Evolutionary conservation across 108 stramenopile genomes (phyloP), one percentile per base, ranked within the genome.

Genomic region (Nitzschia sp.): DNA sequence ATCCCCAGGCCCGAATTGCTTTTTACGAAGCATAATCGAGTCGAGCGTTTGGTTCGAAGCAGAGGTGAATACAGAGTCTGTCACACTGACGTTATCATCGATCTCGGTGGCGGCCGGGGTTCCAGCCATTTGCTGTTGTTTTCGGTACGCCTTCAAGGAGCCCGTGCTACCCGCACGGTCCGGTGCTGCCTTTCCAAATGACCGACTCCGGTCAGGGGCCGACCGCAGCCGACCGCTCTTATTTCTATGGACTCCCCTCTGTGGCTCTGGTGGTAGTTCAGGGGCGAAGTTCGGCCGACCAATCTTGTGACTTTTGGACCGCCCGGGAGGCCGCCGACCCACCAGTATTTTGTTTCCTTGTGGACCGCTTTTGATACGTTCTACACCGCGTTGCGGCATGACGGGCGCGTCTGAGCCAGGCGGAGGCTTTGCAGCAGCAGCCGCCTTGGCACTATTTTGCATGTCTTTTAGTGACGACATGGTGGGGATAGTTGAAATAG

Each of bases 31-130:
- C 55, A 50, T 54, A 41, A 76, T 69, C 28, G 68, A 69, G 52
- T 76, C 75, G 34, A 68, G 36, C n/a, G 75, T 76, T 44, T 66
- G 65, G 41, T 63, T 69, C 3, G 75, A 69, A 1, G 61, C 61
- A 2, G 75, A 76, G 0, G 75, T 69, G 23, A 69, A 67, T 8
- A 68, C 66, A 13, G 75, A 64, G 55, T 76, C 75, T 25, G 48
- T 44, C 16, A 66, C 47, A 21, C 62, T 58, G 4, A 66, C 38
- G 32, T 66, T 58, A 29, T 66, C 73, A 25, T 25, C 45, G 22
- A 45, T 15, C 8, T 65, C 45, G n/a, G n/a, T n/a, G 27, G 27
- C 59, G 6, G 28, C 34, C 23, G 56, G 56, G 15, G 4, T 33
- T 27, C 45, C 68, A 46, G 41, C 60, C 38, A 61, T 41, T 33